Evolutionary conservation across 495 filamentous ascomycete genomes (phyloP), one percentile per base, ranked within the genome.

Genomic region (Delitschia confertaspora): DNA sequence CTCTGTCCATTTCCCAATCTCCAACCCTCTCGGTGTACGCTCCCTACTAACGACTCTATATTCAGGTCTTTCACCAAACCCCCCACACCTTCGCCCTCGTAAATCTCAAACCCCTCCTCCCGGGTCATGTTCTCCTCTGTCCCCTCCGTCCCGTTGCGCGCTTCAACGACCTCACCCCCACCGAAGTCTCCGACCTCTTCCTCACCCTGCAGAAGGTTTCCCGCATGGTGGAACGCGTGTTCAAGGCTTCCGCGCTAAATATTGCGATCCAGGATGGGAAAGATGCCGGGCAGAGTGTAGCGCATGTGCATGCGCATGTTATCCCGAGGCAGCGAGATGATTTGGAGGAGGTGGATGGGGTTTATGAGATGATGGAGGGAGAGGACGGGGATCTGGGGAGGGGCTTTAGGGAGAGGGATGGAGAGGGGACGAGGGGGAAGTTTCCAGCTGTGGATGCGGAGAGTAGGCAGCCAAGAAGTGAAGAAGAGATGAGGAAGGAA

Each of bases 81-180:
- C 69, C 80, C 9, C 71, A 79, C 55, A 79, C 79, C 60, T 91
- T 84, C 69, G 83, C 83, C 45, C 74, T 95, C 38, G 87, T 95
- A 17, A 95, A 95, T 69, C 75, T 95, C 56, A 95, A 94, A 63
- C 91, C 91, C 9, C 75, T 98, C 13, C 75, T 96, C 0, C 88
- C 91, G 0, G 91, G 91, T 33, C 91, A 98, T 66, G 81, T 96
- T 42, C 82, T 98, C 19, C 73, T 96, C 43, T 82, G 74, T 37
- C 76, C 82, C 3, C 72, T 73, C 22, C 65, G 65, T 16, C 63
- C 72, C 13, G 82, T 85, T 54, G 70, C 74, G 26, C 82, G 85
- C 33, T 68, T 95, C 24, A 71, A 77, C 25, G 82, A 93, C 62
- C 79, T 96, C 22, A 76, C 78, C 0, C 47, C 72, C 3, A 58